These are phyloP conservation scores for Podosphaera xanthii DNA, from an alignment of 2,329 filamentous ascomycete species.

Conservation along the genomic window DNA sequence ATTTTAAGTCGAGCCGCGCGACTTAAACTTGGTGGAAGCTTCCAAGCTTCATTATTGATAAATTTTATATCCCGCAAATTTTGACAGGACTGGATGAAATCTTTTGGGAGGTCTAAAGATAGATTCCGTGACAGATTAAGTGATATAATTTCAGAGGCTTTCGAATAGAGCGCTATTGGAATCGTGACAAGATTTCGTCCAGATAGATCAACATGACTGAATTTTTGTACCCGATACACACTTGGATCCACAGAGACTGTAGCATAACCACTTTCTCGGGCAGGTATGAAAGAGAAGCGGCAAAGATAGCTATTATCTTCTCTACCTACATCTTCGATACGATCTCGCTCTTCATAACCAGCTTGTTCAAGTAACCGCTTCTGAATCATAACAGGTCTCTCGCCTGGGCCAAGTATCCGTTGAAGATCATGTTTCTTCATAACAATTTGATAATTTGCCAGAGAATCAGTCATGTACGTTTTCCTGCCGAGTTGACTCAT, in stretches of 20 bases:
- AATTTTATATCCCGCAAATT: conserved; percentile 89
- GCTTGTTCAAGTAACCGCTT: conserved; percentile 78
- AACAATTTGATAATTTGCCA: conserved; percentile 89
- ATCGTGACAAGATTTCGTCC: conserved; percentile 85
- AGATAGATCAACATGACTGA: conserved; percentile 80
- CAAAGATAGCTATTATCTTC: conserved; percentile 96
- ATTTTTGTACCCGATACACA: conserved; percentile 65
- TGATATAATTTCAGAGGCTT: conserved; percentile 77
- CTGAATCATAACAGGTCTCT: conserved; percentile 75
- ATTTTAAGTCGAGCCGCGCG: conserved; percentile 64
- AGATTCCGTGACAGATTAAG: conserved; percentile 85
- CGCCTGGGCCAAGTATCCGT: conserved; percentile 52
- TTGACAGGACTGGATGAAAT: conserved; percentile 86
- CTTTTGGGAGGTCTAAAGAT: conserved; percentile 76
- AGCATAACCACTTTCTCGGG: conserved; percentile 63
- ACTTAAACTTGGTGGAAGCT: conserved; percentile 62
- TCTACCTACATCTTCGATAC: conserved; percentile 76
- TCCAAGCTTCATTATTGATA: conserved; percentile 78
- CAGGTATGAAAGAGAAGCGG: conserved; percentile 82
- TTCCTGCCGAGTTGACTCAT: conserved; percentile 84
- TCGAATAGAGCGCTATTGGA: conserved; percentile 80
- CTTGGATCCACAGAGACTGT: conserved; percentile 55
- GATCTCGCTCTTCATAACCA: conserved; percentile 69
- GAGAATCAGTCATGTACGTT: conserved; percentile 70
- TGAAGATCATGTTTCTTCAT: conserved; percentile 82